Conservation (phyloP, 2,329 filamentous ascomycete species). For the Ramularia endophylla region DNA sequence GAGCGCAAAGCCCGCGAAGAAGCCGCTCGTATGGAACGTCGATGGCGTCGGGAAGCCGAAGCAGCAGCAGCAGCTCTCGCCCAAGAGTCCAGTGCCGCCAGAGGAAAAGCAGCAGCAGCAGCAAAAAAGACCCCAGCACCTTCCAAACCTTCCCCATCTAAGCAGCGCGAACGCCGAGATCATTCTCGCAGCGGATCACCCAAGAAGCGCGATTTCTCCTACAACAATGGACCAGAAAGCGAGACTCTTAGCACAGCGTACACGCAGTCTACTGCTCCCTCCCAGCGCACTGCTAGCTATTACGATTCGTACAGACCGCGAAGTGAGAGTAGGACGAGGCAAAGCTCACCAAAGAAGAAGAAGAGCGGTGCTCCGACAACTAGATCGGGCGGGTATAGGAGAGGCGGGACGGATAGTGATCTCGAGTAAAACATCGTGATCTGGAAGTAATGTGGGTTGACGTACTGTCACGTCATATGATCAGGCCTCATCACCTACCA, state of each 20-base stretch:
- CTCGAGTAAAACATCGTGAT: conserved; percentile 14
- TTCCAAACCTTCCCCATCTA: conserved; percentile 23
- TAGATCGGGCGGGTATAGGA: conserved; percentile 26
- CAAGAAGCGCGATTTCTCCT: conserved; percentile 32
- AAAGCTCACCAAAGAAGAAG: conserved; percentile 32
- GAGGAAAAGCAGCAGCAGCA: conserved; percentile 16
- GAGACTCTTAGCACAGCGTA: conserved; percentile 35
- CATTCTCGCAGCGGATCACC: conserved; percentile 26
- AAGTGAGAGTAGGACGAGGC: conserved; percentile 21
- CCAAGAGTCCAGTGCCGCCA: conserved; percentile 25
- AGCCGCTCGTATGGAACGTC: conserved; percentile 33
- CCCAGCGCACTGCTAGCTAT: conserved; percentile 27
- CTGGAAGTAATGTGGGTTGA: not conserved
- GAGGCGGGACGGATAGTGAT: conserved; percentile 25
- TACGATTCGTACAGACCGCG: conserved; percentile 32
- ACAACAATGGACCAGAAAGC: conserved; percentile 26
- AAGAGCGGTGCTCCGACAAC: conserved; percentile 15
- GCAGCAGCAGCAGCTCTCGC: conserved; percentile 31
- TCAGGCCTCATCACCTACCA: too few relatives aligned
- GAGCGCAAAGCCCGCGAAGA: conserved; percentile 34
- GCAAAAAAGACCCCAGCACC: conserved; percentile 24
- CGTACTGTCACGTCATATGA: too few relatives aligned
- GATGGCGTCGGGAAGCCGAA: conserved; percentile 37
- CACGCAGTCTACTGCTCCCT: conserved; percentile 26
- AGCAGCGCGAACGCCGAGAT: conserved; percentile 19